Percentiles rank a stretch among this genome's conserved stretches.
Evolutionary conservation across 2,329 filamentous ascomycete species (phyloP).

Genomic region (Massarina eburnea): DNA sequence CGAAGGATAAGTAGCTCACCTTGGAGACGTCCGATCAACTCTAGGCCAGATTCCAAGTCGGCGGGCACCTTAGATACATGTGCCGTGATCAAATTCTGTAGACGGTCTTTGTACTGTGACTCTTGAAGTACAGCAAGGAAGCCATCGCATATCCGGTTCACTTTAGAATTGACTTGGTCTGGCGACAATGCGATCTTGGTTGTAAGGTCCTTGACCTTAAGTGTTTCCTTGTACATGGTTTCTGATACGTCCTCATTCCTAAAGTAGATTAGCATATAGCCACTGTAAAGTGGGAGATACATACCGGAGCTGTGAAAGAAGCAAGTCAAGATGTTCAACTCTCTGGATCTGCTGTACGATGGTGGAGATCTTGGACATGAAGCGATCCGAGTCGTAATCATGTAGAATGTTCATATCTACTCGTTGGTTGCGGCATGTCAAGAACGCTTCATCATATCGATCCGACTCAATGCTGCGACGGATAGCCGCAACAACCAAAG

Average conservation of each 20-base stretch:
- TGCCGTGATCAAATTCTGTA: constrained; percentile 92
- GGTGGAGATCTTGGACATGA: constrained; percentile 71
- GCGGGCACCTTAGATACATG: constrained; percentile 93
- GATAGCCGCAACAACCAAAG: constrained; percentile 89
- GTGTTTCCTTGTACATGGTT: constrained; percentile 90
- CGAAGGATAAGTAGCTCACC: constrained; percentile 32
- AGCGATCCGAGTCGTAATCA: constrained; percentile 86
- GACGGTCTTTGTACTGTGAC: constrained; percentile 54
- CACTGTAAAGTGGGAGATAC: constrained; percentile 17
- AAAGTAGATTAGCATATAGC: constrained; percentile 2
- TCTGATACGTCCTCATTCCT: constrained; percentile 88
- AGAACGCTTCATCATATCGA: constrained; percentile 81
- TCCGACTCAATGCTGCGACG: constrained; percentile 76
- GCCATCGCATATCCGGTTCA: constrained; percentile 86
- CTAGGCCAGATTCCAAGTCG: constrained; percentile 81
- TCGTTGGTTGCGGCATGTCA: constrained; percentile 85
- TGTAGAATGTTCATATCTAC: constrained; percentile 98
- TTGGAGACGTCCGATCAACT: constrained; percentile 72
- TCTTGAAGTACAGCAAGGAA: constrained; percentile 70
- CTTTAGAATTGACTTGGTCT: constrained; percentile 57
- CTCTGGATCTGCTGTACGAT: constrained; percentile 86
- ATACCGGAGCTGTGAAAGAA: constrained; percentile 81
- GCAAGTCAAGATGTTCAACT: constrained; percentile 81
- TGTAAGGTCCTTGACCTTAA: constrained; percentile 46
- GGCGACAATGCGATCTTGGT: constrained; percentile 21